Percentiles rank a stretch among this genome's conserved stretches.
These are phyloP conservation scores for Saksenaea vasiformis DNA, from an alignment of 371 early-diverging fungal genomes.

Conservation along the genomic window DNA sequence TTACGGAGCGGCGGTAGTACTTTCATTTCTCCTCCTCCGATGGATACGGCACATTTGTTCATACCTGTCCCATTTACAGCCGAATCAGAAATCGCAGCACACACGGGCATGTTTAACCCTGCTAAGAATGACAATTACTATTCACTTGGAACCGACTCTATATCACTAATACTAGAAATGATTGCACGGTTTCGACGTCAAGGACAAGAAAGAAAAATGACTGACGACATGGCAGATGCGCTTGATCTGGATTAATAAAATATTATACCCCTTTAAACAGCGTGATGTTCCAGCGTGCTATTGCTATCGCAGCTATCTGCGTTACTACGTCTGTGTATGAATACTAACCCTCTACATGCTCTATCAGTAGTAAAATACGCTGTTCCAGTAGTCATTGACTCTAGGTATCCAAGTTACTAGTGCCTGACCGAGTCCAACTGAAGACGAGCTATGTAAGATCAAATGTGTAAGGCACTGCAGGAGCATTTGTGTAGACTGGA, in stretches of 20 bases:
- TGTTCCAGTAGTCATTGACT: too few species aligned
- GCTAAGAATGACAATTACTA: conserved; percentile 52
- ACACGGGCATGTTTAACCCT: conserved; percentile 60
- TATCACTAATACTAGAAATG: conserved; percentile 46
- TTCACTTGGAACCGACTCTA: conserved; percentile 49
- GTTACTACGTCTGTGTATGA: too few species aligned
- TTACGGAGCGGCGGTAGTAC: conserved; percentile 33
- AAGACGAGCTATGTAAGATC: too few species aligned
- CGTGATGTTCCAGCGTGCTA: too few species aligned
- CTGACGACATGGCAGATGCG: not conserved
- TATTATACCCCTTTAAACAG: not conserved
- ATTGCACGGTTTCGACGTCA: conserved; percentile 26
- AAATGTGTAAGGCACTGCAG: too few species aligned
- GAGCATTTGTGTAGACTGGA: too few species aligned
- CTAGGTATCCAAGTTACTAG: too few species aligned
- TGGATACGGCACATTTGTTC: conserved; percentile 36
- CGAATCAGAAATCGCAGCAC: conserved; percentile 49
- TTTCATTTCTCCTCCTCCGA: conserved; percentile 51
- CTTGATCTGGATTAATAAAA: not conserved
- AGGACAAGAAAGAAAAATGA: not conserved
- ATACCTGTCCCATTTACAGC: conserved; percentile 29
- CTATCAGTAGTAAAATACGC: too few species aligned
- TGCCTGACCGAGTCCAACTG: too few species aligned
- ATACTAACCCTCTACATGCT: too few species aligned
- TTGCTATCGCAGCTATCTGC: too few species aligned